These are phyloP conservation scores for Neurospora sp. DNA, from an alignment of 495 filamentous ascomycete genomes.

Conservation along the genomic window DNA sequence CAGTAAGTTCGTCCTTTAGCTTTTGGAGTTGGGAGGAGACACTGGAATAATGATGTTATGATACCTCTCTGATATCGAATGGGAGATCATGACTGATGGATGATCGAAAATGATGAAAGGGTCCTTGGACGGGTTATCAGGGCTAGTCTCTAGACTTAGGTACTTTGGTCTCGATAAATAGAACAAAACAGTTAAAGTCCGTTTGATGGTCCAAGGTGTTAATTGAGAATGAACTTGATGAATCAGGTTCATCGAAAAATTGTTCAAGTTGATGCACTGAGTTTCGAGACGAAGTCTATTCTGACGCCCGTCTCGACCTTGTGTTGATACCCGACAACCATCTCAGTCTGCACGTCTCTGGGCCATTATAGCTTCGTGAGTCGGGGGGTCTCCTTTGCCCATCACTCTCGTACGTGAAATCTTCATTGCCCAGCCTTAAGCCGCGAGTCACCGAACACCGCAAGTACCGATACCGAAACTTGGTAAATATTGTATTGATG, in stretches of 20 bases:
- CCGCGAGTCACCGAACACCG: background rate
- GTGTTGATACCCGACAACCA: too few relatives aligned
- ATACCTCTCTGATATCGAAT: background rate
- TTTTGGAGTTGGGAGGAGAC: too few relatives aligned
- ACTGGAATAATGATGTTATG: slow-evolving; percentile 3
- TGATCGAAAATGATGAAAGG: background rate
- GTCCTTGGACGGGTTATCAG: slow-evolving; percentile 15
- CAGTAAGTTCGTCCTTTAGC: slow-evolving; percentile 14
- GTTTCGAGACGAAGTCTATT: background rate
- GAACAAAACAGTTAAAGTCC: background rate
- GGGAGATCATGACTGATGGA: background rate
- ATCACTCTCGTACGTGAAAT: background rate
- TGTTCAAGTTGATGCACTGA: too few relatives aligned
- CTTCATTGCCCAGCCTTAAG: background rate
- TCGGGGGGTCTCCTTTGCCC: background rate
- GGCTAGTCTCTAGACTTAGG: slow-evolving; percentile 22
- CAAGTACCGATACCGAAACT: background rate
- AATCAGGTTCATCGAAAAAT: background rate
- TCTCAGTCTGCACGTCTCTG: background rate
- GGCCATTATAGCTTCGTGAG: background rate
- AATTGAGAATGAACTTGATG: background rate
- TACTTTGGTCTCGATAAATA: slow-evolving; percentile 1
- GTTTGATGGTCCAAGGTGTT: background rate
- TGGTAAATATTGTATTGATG: background rate
- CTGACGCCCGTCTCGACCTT: background rate